Percentiles rank a stretch among this genome's conserved stretches.
Conservation (phyloP, 805 yeast species). For the Candida easanensis region DNA sequence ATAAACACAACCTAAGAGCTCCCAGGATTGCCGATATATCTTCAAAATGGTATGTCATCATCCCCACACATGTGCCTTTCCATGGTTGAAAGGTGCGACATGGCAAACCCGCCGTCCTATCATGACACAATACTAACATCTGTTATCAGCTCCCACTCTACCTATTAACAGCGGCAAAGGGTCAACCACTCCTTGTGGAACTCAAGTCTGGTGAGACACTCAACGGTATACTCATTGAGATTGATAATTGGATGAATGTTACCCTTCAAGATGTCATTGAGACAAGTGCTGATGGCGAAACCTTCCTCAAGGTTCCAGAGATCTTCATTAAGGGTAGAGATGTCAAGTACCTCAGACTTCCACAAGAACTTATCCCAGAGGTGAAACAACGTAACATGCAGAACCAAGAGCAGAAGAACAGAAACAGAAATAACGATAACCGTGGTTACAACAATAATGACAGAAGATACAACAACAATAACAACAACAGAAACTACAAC, state of each 20-base stretch:
- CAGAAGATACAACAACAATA: slow-evolving; percentile 32
- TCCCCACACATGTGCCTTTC: no score
- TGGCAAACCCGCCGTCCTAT: not conserved
- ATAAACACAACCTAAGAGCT: no score
- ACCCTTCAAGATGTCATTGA: slow-evolving; percentile 75
- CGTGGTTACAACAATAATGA: slow-evolving; percentile 25
- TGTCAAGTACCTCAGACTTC: slow-evolving; percentile 73
- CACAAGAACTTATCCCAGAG: slow-evolving; percentile 72
- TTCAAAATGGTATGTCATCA: not conserved
- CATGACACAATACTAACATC: slow-evolving; percentile 7
- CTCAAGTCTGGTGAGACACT: slow-evolving; percentile 88
- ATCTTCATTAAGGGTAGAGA: slow-evolving; percentile 84
- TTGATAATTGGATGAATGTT: slow-evolving; percentile 96
- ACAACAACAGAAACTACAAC: slow-evolving; percentile 29
- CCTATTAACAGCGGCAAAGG: slow-evolving; percentile 85
- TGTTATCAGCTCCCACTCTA: slow-evolving; percentile 81
- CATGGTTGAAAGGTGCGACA: no score
- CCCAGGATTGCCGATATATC: not conserved
- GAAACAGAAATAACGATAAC: slow-evolving; percentile 42
- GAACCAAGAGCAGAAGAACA: slow-evolving; percentile 42
- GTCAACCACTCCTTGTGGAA: slow-evolving; percentile 83
- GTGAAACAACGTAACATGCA: slow-evolving; percentile 64
- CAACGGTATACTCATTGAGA: slow-evolving; percentile 77
- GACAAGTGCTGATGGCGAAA: slow-evolving; percentile 58
- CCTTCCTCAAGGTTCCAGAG: slow-evolving; percentile 62